Evolutionary conservation across 208 protist species (phyloP).

Genomic region (Willaertia magna): DNA sequence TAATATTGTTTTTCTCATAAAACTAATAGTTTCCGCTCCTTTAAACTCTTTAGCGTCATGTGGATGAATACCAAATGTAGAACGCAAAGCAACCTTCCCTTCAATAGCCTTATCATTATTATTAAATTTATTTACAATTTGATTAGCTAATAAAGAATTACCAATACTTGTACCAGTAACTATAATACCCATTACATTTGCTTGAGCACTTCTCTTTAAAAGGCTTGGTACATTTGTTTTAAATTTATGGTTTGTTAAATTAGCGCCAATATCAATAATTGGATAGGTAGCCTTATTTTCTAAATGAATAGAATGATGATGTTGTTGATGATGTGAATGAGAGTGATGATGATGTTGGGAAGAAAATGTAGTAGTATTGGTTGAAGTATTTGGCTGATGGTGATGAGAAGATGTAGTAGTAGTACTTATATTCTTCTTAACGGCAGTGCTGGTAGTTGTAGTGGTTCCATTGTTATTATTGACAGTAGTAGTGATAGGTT

Average conservation of each 20-base stretch:
- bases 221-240: not conserved
- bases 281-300: not conserved
- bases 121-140: not conserved
- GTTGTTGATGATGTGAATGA: too few relatives aligned
- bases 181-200: slow-evolving; percentile 12
- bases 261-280: slow-evolving; percentile 18
- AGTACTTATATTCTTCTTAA: too few relatives aligned
- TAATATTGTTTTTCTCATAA: not conserved
- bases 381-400: too few relatives aligned
- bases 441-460: too few relatives aligned
- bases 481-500: too few relatives aligned
- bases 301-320: too few relatives aligned
- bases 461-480: too few relatives aligned
- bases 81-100: too few relatives aligned
- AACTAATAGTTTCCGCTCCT: not conserved
- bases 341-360: too few relatives aligned
- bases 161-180: slow-evolving; percentile 6
- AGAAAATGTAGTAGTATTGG: too few relatives aligned
- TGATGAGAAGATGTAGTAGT: too few relatives aligned
- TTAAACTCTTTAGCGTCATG: slow-evolving; percentile 7
- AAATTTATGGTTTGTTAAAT: not conserved
- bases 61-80: slow-evolving; percentile 17
- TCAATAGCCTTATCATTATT: not conserved
- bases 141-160: not conserved
- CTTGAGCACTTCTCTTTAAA: not conserved